Evolutionary conservation across 2,329 filamentous ascomycete genomes (phyloP).

Genomic region (Talaromyces sp.): DNA sequence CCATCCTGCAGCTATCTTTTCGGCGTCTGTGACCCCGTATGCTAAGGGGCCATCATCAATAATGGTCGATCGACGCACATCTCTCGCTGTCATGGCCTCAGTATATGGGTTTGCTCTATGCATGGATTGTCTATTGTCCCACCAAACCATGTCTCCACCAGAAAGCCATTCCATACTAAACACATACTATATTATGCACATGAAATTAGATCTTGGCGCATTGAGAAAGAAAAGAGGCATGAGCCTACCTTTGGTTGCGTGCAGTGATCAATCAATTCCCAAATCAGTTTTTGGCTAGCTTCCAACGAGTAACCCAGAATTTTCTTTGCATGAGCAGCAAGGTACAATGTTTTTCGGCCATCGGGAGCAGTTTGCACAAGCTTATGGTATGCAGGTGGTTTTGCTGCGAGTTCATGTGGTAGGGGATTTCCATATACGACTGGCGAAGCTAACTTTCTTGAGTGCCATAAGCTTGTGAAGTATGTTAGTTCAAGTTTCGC

Average conservation of each 20-base stretch:
- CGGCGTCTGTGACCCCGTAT: conserved; percentile 18
- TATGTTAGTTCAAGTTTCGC: not conserved
- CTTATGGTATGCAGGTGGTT: conserved; percentile 20
- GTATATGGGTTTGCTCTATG: conserved; percentile 23
- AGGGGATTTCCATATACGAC: conserved; percentile 15
- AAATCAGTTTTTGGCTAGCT: conserved; percentile 21
- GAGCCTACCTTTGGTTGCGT: conserved; percentile 17
- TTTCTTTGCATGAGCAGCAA: conserved; percentile 22
- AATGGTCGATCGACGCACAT: conserved; percentile 22
- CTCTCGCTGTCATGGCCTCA: conserved; percentile 20
- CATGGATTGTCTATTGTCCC: conserved; percentile 27
- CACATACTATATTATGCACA: conserved; percentile 17
- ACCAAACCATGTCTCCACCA: conserved; percentile 24
- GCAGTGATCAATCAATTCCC: conserved; percentile 22
- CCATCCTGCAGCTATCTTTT: not conserved
- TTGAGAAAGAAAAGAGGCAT: not conserved
- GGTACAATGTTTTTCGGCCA: conserved; percentile 20
- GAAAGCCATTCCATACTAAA: conserved; percentile 22
- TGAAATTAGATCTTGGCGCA: not conserved
- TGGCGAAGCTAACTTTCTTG: conserved; percentile 16
- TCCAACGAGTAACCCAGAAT: conserved; percentile 16
- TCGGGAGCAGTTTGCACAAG: conserved; percentile 21
- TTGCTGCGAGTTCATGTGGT: conserved; percentile 18
- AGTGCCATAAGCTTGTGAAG: conserved; percentile 17
- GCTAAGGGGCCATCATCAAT: conserved; percentile 21